A percentile compares a stretch with the other conserved stretches of the same genome.
Evolutionary conservation across 768 basidiomycete genomes (phyloP).

Genomic region (Rhodotorula diobovata): DNA sequence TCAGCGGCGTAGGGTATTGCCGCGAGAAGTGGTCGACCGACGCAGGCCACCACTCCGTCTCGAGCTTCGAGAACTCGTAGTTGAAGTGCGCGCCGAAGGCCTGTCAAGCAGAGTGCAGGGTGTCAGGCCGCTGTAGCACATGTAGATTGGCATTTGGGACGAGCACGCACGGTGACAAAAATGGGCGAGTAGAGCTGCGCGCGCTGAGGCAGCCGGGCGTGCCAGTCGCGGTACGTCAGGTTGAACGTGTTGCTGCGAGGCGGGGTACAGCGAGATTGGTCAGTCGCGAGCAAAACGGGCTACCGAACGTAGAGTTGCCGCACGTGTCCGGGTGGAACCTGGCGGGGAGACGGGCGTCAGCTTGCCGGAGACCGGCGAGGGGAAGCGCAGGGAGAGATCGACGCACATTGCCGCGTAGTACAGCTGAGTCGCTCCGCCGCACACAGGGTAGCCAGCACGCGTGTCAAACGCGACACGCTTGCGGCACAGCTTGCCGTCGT

Average conservation of each 20-base stretch:
- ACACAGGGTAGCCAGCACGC: not conserved
- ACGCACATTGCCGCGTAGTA: not conserved
- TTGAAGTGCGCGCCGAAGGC: not conserved
- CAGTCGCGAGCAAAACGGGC: no score
- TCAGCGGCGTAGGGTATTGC: not conserved
- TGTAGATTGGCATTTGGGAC: no score
- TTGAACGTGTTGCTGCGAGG: not conserved
- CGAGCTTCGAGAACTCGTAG: not conserved
- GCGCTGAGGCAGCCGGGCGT: not conserved
- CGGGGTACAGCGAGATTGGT: no score
- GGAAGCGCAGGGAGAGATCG: no score
- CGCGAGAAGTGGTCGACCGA: not conserved
- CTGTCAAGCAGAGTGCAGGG: not conserved
- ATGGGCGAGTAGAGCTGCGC: not conserved
- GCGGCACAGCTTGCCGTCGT: slow-evolving; percentile 16
- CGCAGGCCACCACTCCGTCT: not conserved
- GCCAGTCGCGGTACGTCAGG: not conserved
- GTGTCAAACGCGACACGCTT: not conserved
- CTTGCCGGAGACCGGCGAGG: no score
- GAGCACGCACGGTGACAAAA: not conserved
- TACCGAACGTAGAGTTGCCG: no score
- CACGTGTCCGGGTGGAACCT: not conserved
- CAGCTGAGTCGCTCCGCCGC: not conserved
- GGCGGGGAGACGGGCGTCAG: no score
- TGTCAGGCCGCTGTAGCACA: not conserved